These are phyloP conservation scores for Cucumis cinereus DNA, from an alignment of 306 rosid species.

Conservation along the genomic window DNA sequence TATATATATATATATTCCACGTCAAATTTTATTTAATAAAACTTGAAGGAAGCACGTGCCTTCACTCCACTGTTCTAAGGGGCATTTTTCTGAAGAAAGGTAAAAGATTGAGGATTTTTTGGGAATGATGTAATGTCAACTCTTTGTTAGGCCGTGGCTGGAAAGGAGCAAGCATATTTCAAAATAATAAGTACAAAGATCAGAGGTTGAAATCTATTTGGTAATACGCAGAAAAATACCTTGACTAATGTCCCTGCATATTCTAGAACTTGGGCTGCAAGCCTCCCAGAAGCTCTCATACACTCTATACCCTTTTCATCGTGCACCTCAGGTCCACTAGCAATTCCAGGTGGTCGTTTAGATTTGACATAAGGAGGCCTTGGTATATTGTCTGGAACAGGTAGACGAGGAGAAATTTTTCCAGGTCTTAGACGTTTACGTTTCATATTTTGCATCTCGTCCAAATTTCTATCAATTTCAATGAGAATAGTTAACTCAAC, in stretches of 20 bases:
- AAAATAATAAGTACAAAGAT: background rate
- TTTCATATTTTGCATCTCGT: conserved; percentile 31
- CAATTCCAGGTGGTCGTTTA: conserved; percentile 47
- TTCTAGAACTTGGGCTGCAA: conserved; percentile 93
- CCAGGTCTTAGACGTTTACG: conserved; percentile 70
- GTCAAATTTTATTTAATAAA: background rate
- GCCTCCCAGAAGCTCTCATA: conserved; percentile 93
- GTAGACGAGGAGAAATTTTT: conserved; percentile 57
- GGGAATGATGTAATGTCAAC: background rate
- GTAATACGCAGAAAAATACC: conserved; percentile 33
- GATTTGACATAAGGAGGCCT: conserved; percentile 76
- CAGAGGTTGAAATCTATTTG: background rate
- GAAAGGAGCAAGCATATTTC: background rate
- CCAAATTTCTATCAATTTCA: conserved; percentile 40
- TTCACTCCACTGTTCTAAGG: background rate
- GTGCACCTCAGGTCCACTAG: conserved; percentile 70
- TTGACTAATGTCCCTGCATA: conserved; percentile 84
- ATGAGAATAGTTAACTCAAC: background rate
- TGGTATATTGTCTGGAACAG: conserved; percentile 54
- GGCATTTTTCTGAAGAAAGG: background rate
- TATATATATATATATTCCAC: background rate
- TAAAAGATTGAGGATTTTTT: background rate
- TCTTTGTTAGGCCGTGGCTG: background rate
- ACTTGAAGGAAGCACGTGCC: background rate
- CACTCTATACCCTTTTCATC: conserved; percentile 68